Conservation (phyloP, 495 filamentous ascomycete genomes). For the Hypoxylon perforatum region DNA sequence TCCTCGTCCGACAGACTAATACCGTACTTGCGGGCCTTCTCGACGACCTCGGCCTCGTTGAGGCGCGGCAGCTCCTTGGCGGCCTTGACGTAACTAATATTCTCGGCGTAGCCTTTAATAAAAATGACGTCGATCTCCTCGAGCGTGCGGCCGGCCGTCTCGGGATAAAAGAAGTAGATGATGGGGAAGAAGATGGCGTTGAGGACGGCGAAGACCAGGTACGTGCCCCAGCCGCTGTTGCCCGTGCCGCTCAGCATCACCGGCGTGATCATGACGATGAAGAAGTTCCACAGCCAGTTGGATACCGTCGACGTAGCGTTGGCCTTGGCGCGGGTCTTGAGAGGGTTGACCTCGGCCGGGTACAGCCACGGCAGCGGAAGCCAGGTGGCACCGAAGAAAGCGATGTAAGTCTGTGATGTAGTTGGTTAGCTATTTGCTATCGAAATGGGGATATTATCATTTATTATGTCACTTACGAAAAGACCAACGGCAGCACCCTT, state of each 20-base stretch:
- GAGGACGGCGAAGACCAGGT: conserved; percentile 73
- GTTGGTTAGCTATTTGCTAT: not conserved
- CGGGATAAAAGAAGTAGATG: conserved; percentile 77
- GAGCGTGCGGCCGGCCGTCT: conserved; percentile 75
- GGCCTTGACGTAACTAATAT: conserved; percentile 73
- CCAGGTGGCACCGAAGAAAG: conserved; percentile 80
- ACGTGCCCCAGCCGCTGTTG: conserved; percentile 70
- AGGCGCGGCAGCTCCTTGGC: conserved; percentile 70
- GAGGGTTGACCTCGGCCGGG: conserved; percentile 68
- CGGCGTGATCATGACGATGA: conserved; percentile 66
- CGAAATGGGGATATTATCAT: too few species aligned
- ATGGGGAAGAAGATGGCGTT: conserved; percentile 73
- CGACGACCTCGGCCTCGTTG: conserved; percentile 66
- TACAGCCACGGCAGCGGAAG: conserved; percentile 75
- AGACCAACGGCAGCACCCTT: conserved; percentile 81
- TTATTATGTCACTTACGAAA: conserved; percentile 55
- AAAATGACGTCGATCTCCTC: conserved; percentile 82
- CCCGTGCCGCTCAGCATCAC: conserved; percentile 72
- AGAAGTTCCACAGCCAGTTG: conserved; percentile 76
- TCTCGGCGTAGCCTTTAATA: conserved; percentile 73
- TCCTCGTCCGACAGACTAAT: conserved; percentile 46
- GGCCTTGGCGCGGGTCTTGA: conserved; percentile 72
- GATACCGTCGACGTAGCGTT: conserved; percentile 74
- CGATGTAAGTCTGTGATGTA: conserved; percentile 69
- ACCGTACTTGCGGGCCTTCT: conserved; percentile 67